Base-by-base conservation (phyloP, 768 basidiomycete species). In the Pholiota molesta region DNA sequence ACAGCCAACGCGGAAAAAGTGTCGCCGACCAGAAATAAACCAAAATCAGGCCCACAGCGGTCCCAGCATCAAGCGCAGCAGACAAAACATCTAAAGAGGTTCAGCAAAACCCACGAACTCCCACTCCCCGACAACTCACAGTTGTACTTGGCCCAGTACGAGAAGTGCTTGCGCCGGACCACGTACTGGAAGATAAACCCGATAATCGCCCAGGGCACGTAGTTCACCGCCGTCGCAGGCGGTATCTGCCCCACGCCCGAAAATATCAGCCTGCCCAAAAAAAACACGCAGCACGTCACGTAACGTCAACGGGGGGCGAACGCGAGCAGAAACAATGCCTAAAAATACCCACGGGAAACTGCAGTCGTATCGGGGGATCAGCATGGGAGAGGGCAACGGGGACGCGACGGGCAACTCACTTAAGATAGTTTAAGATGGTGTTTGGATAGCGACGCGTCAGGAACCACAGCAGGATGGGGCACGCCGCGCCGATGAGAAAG, bases 161-260 rank as follows among this genome's bases (percentile, higher is more conserved):
- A 75, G 69, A 91, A 91, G 69, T 87, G 78, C 63, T 82, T 82
- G 73, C 86, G 77, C 64, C 90, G 80, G 39, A 90, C 79, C n/a
- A 87, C 66, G 68, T 81, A 90, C 66, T 91, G 92, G 76, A 95
- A 94, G 28, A 92, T 74, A 70, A 93, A 94, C 17, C 88, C 86
- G 29, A 88, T 79, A 55, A 86, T 76, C 71, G 88, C 84, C 89
- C 90, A 94, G 2, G 89, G 87, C 2, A 94, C 81, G 69, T 89
- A 96, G 73, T 97, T 96, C 67, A 94, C 81, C 3, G 92, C 90
- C 0, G 87, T 91, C 13, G 92, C 92, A 9, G 93, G 92, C 0
- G 94, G 94, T 52, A 95, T 91, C 57, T 77, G 75, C 21, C 78
- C 75, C 4, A 88, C 83, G 2, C 91, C 93, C 28, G 83, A 82